Evolutionary conservation across 228 moss, liverwort and hornwort species (phyloP).

Genomic region (Sphagnum fallax): DNA sequence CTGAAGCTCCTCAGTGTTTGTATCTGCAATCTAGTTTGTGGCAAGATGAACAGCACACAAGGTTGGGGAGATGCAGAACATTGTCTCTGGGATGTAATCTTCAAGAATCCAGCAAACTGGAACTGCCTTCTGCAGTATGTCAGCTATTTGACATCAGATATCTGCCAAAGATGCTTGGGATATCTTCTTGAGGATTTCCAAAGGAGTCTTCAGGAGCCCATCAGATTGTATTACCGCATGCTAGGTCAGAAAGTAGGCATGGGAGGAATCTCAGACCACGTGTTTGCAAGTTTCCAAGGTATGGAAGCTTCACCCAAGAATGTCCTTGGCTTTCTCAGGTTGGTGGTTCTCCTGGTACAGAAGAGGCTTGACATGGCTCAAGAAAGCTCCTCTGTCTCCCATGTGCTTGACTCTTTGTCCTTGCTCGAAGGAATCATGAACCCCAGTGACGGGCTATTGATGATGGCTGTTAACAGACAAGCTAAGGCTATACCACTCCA

Average conservation of each 20-base stretch:
- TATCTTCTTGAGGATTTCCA: conserved; percentile 25
- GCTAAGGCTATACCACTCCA: neutral
- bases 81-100: conserved; percentile 53
- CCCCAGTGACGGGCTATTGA: conserved; percentile 26
- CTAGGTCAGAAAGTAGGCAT: conserved; percentile 23
- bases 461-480: conserved; percentile 15
- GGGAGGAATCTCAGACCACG: neutral
- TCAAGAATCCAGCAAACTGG: conserved; percentile 61
- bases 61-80: conserved; percentile 22
- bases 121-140: conserved; percentile 67
- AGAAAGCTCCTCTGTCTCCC: conserved; percentile 10
- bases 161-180: conserved; percentile 55
- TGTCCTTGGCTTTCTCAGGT: conserved; percentile 36
- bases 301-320: conserved; percentile 8
- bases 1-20: conserved; percentile 47
- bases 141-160: conserved; percentile 49
- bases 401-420: conserved; percentile 11
- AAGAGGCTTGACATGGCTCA: conserved; percentile 21
- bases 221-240: conserved; percentile 24
- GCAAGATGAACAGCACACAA: conserved; percentile 2
- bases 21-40: conserved; percentile 26
- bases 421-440: conserved; percentile 48
- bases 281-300: conserved; percentile 5
- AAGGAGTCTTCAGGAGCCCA: conserved; percentile 29
- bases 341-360: conserved; percentile 35